Conservation (phyloP, 441 rosid species). For the Populus tomentosa region DNA sequence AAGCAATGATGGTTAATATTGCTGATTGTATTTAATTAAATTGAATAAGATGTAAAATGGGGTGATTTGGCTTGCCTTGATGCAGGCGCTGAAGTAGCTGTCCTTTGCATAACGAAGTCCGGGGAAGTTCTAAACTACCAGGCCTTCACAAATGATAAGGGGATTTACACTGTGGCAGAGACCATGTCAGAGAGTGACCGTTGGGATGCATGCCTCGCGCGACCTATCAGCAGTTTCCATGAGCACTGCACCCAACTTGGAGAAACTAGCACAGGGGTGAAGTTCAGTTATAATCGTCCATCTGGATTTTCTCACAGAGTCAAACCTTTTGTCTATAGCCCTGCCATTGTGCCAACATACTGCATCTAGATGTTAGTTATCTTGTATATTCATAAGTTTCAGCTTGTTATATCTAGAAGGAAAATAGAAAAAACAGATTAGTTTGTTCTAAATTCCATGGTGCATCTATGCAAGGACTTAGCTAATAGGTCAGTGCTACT, state of each 20-base stretch:
- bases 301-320: conserved; percentile 76
- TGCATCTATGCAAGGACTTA: neutral
- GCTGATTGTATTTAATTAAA: neutral
- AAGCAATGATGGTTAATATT: neutral
- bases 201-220: conserved; percentile 90
- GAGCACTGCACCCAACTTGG: conserved; percentile 63
- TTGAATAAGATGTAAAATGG: neutral
- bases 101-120: conserved; percentile 87
- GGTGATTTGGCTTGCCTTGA: neutral
- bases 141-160: conserved; percentile 80
- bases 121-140: conserved; percentile 94
- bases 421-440: conserved; percentile 18
- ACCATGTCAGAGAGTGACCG: conserved; percentile 96
- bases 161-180: conserved; percentile 81
- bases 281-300: conserved; percentile 70
- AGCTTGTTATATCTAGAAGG: neutral
- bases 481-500: neutral
- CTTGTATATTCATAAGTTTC: neutral
- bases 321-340: conserved; percentile 67
- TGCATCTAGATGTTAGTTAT: conserved; percentile 34
- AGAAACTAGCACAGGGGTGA: conserved; percentile 54
- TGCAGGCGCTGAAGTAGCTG: conserved; percentile 96
- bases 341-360: conserved; percentile 52
- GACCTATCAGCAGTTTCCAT: conserved; percentile 86
- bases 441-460: conserved; percentile 25